These are phyloP conservation scores for Penicillium glabrum DNA, from an alignment of 2,329 filamentous ascomycete genomes.

Conservation along the genomic window DNA sequence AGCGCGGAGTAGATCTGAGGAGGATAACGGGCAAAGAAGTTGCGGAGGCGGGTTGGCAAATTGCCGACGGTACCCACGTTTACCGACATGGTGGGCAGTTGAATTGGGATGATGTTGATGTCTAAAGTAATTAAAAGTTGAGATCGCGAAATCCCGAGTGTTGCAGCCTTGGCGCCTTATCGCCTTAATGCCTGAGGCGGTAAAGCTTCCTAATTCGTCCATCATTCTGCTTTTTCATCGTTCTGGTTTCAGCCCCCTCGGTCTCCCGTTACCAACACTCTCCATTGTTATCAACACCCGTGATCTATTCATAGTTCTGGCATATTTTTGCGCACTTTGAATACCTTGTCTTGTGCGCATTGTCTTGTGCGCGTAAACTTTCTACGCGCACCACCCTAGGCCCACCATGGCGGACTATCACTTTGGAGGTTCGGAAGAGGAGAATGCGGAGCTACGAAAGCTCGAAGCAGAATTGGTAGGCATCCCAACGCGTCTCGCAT, in stretches of 20 bases:
- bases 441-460: conserved; percentile 78
- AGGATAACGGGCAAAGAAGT: conserved; percentile 89
- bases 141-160: not conserved
- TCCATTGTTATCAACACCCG: conserved; percentile 16
- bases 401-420: conserved; percentile 61
- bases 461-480: conserved; percentile 73
- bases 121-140: conserved; percentile 10
- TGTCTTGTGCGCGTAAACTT: not conserved
- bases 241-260: conserved; percentile 13
- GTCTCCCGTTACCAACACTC: conserved; percentile 5
- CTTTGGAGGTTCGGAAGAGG: conserved; percentile 74
- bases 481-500: conserved; percentile 29
- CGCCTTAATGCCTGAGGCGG: conserved; percentile 4
- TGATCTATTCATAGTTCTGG: conserved; percentile 3
- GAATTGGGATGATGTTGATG: conserved; percentile 2
- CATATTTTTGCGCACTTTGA: conserved; percentile 1
- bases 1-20: conserved; percentile 56
- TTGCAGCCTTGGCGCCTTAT: not conserved
- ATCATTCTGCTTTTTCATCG: conserved; percentile 8
- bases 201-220: conserved; percentile 8
- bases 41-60: conserved; percentile 74
- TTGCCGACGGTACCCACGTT: conserved; percentile 19
- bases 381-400: conserved; percentile 2
- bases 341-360: not conserved
- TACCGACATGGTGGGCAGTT: conserved; percentile 18